Evolutionary conservation across 805 yeast genomes (phyloP).

Genomic region (Pichia deserticola): DNA sequence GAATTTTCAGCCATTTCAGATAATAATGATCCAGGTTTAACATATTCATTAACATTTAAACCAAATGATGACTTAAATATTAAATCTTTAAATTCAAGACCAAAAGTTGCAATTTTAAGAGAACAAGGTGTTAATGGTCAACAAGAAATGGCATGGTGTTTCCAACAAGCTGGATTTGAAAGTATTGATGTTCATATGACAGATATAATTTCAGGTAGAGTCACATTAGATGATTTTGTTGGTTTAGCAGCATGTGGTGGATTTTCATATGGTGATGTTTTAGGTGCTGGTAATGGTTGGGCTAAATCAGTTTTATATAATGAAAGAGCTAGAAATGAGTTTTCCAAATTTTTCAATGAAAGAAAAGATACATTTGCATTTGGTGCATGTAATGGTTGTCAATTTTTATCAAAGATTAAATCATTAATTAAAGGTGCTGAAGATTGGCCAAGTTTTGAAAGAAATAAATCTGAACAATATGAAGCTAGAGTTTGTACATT

Average conservation of each 20-base stretch:
- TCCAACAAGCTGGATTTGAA: constrained; percentile 90
- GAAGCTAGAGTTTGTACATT: constrained; percentile 93
- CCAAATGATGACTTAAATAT: constrained; percentile 44
- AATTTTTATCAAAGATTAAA: constrained; percentile 82
- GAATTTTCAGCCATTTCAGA: constrained; percentile 72
- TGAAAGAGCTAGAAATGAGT: constrained; percentile 67
- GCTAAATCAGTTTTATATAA: constrained; percentile 92
- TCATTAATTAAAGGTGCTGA: constrained; percentile 88
- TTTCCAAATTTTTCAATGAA: constrained; percentile 71
- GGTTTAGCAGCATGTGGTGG: constrained; percentile 99
- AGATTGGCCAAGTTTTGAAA: constrained; percentile 93
- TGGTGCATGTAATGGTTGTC: constrained; percentile 99
- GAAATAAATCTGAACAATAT: constrained; percentile 87
- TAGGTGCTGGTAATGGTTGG: constrained; percentile 99
- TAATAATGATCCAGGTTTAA: constrained; percentile 83
- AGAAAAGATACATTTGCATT: constrained; percentile 91
- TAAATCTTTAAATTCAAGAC: constrained; percentile 38
- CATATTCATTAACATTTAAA: constrained; percentile 68
- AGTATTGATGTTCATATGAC: constrained; percentile 96
- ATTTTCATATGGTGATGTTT: constrained; percentile 95
- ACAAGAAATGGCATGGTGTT: constrained; percentile 97
- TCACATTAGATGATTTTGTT: constrained; percentile 67
- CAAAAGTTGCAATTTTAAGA: constrained; percentile 91
- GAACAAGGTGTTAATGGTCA: constrained; percentile 99
- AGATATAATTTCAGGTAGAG: constrained; percentile 71